phyloP scores from a whole-genome alignment of 1,139 yeast species.

The Arxiozyma bovina region DNA sequence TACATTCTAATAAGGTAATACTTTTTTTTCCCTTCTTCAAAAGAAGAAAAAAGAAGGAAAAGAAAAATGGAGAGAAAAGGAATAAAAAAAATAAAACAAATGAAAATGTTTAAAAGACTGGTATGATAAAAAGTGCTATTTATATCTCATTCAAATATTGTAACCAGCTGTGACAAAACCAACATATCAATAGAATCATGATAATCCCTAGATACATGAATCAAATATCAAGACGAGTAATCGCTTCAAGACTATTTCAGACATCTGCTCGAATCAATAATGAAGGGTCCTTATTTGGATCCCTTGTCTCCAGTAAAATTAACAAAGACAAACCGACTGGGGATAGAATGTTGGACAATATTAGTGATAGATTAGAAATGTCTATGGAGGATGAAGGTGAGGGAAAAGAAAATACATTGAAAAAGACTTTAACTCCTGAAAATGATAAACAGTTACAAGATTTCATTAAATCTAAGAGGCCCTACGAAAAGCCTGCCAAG shows the following conservation, averaged over 20 bases:
- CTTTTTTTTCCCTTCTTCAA: background rate
- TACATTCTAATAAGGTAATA: background rate
- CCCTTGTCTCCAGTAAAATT: background rate
- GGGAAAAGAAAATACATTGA: background rate
- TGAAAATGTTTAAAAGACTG: too few species aligned
- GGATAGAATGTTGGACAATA: background rate
- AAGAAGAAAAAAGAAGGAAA: background rate
- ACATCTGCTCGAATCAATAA: background rate
- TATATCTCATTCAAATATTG: too few species aligned
- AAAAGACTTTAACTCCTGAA: constrained; percentile 24
- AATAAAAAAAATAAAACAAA: too few species aligned
- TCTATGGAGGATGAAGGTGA: constrained; percentile 1
- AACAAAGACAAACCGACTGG: background rate
- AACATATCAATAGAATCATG: background rate
- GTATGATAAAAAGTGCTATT: too few species aligned
- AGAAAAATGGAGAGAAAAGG: background rate
- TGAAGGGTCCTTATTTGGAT: constrained; percentile 2
- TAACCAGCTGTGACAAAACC: background rate
- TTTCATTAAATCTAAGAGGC: constrained; percentile 35
- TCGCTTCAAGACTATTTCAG: background rate
- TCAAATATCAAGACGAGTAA: background rate
- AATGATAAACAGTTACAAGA: constrained; percentile 38
- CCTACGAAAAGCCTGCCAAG: constrained; percentile 32
- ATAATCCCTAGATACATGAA: background rate
- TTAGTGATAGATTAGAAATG: background rate